Percentiles rank a stretch among this genome's conserved stretches.
Conservation (phyloP, 2,329 filamentous ascomycete genomes). For the Aspergillus tamarii region DNA sequence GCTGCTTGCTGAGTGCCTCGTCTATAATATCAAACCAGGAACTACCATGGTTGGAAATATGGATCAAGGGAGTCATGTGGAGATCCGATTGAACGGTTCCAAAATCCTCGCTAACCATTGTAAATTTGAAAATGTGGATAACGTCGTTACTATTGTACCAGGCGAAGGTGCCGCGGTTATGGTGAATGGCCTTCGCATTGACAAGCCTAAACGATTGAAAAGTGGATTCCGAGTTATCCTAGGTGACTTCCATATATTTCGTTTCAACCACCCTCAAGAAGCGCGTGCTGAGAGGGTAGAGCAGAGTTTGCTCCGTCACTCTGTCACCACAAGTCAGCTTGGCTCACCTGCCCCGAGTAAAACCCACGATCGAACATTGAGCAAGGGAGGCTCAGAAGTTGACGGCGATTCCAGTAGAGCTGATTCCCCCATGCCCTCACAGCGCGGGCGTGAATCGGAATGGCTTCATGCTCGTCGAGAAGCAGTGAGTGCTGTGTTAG, state of each 20-base stretch:
- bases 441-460: conserved; percentile 76
- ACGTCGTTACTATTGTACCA: conserved; percentile 87
- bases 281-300: conserved; percentile 90
- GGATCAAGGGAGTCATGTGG: conserved; percentile 78
- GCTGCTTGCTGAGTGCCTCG: conserved; percentile 88
- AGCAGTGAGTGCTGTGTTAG: conserved; percentile 87
- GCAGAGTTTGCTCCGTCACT: conserved; percentile 84
- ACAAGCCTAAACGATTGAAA: conserved; percentile 80
- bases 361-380: conserved; percentile 78
- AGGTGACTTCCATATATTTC: conserved; percentile 97
- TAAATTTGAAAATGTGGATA: conserved; percentile 89
- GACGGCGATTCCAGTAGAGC: conserved; percentile 72
- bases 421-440: conserved; percentile 75
- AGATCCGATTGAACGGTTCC: conserved; percentile 91
- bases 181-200: conserved; percentile 92
- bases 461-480: conserved; percentile 94
- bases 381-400: conserved; percentile 76
- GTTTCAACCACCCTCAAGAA: conserved; percentile 97
- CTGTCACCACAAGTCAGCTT: conserved; percentile 66
- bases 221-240: conserved; percentile 95
- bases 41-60: conserved; percentile 93
- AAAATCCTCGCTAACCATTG: conserved; percentile 93
- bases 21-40: conserved; percentile 97
- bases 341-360: conserved; percentile 65
- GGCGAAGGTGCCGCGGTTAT: conserved; percentile 93